Base-by-base conservation (phyloP, 2,329 filamentous ascomycete genomes). In the Trichoderma sp. region DNA sequence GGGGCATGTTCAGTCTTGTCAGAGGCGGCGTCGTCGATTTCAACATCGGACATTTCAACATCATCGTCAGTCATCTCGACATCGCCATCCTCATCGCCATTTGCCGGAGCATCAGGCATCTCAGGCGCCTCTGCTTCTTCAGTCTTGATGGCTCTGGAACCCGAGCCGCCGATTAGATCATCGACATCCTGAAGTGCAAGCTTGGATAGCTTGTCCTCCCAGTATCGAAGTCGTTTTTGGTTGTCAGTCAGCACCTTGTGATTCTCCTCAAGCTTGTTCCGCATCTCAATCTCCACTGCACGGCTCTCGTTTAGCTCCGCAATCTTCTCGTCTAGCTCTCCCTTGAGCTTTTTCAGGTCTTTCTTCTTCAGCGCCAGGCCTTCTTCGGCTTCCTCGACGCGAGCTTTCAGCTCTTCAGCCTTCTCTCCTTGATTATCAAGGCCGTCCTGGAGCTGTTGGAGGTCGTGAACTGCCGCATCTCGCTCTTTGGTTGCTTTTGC, bases 211-310 rank as follows among this genome's bases (percentile, higher is more conserved):
- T 98, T 98, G 73, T 97, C 93, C 69, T 94, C 86, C 94, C 95
- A 98, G 83, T 97, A 93, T 47, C 87, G 88, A 53, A 93, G 87
- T 72, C 93, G 90, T 82, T 93, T 95, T 80, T 97, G 91, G 81
- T 97, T 97, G 78, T 98, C 95, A 0, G 84, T 82, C 15, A 98
- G 87, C 11, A 91, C 89, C 83, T 99, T 99, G 75, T 97, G 93
- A 80, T 95, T 96, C 79, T 98, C 95, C 78, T 98, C 96, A 1
- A 99, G 90, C 83, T 97, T 97, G 82, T 98, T 98, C 74, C 93
- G 92, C 94, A 98, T 98, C 82, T 99, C 96, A 73, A 99, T 98
- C 81, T 99, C 96, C 3, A 92, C 85, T 0, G 94, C 95, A 11
- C 95, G 90, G 0, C 92, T 97, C 78, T 94, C 92, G 78, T 98